Evolutionary conservation across 768 basidiomycete species (phyloP), one percentile per base, ranked within the genome.

Genomic region (Suillus subaureus): DNA sequence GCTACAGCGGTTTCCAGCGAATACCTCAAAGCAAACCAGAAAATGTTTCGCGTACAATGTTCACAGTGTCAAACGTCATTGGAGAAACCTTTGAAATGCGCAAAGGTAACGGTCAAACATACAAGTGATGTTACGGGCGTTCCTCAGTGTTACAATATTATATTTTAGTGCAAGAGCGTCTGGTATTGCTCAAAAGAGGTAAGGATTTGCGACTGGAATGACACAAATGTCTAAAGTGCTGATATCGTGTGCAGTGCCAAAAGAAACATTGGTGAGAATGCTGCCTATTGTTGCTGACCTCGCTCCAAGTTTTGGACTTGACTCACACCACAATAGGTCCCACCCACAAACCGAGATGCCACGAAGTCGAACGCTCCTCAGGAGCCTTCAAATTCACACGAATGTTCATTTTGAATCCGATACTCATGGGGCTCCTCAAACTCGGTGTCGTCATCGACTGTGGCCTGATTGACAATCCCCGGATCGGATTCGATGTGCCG

Each of bases 111-210:
- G 15, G 1, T 15, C 49, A 15, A 51, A 51, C 26, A 16, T 51
- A 6, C 49, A 6, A 15, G 28, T 51, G 23, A 51, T 51, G 15
- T 51, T 26, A n/a, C 49, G 28, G 23, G 13, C 6, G 7, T 51
- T 51, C 49, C 6, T 26, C 23, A 8, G 6, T 7, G 26, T 51
- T 6, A 6, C 23, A 26, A 26, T n/a, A n/a, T 26, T 23, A 26
- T 49, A 13, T 49, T 51, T 4, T 51, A 51, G 49, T 51, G 49
- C 26, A 51, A 51, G 49, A 26, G 49, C 26, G 49, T 51, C 23
- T 51, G 49, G 49, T 51, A 51, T 51, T 51, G 49, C 49, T 51
- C 49, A 26, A 51, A 51, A 51, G 49, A 51, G 49, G 49, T 51
- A 16, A n/a, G 23, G 26, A 26, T 51, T 51, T 26, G 23, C 15